phyloP scores from a whole-genome alignment of 1,284 basidiomycete genomes.

The Neonothopanus nambi region DNA sequence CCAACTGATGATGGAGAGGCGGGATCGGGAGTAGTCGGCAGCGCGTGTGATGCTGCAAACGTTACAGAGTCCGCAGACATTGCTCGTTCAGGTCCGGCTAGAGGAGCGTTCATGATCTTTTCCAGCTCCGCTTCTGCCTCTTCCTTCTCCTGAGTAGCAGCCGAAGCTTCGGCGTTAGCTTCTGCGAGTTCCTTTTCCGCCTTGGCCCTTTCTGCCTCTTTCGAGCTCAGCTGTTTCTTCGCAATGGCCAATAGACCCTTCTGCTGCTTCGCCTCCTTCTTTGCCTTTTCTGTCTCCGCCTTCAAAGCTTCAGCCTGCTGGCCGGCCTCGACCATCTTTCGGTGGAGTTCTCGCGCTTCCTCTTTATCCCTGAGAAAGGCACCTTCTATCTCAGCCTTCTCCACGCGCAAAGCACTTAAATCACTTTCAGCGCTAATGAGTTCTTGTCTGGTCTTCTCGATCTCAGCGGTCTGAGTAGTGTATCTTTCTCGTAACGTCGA shows the following conservation, averaged over 20 bases:
- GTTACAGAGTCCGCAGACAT: conserved; percentile 50
- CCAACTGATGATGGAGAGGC: conserved; percentile 32
- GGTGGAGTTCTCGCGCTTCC: conserved; percentile 86
- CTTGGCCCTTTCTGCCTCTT: conserved; percentile 78
- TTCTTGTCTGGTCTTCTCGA: conserved; percentile 78
- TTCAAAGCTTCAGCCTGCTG: conserved; percentile 76
- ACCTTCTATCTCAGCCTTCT: conserved; percentile 93
- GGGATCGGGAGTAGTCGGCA: conserved; percentile 68
- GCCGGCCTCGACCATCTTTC: conserved; percentile 79
- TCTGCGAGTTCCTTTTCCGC: conserved; percentile 74
- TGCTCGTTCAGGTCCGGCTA: conserved; percentile 23
- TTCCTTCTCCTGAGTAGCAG: conserved; percentile 57
- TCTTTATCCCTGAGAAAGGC: conserved; percentile 91
- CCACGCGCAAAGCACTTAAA: conserved; percentile 83
- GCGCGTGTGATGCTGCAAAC: conserved; percentile 65
- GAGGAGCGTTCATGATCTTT: conserved; percentile 26
- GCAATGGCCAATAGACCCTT: conserved; percentile 94
- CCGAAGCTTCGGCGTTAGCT: conserved; percentile 53
- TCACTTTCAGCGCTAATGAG: conserved; percentile 92
- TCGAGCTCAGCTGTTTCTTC: conserved; percentile 89
- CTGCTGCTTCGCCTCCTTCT: conserved; percentile 94
- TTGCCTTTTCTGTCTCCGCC: conserved; percentile 81
- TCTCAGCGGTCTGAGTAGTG: conserved; percentile 70
- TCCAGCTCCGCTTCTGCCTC: conserved; percentile 54
- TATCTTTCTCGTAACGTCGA: conserved; percentile 74